Conservation (phyloP, 176 grass and related monocot genomes). For the Cocos nucifera region DNA sequence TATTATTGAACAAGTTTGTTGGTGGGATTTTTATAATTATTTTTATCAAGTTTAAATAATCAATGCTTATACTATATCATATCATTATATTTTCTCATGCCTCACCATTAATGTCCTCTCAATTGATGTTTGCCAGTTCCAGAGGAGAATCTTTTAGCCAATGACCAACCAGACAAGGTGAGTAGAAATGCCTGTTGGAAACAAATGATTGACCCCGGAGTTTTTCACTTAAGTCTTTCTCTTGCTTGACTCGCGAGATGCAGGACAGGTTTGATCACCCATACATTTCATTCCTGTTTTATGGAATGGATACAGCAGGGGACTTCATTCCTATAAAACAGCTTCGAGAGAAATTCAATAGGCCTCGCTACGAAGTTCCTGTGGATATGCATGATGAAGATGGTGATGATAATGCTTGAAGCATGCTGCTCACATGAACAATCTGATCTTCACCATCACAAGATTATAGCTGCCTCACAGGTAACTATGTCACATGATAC, state of each 20-base stretch:
- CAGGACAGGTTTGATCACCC: slow-evolving; percentile 85
- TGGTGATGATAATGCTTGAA: background rate
- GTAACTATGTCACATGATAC: too few relatives aligned
- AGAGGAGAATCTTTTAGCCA: slow-evolving; percentile 77
- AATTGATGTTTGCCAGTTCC: slow-evolving; percentile 40
- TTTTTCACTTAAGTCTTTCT: slow-evolving; percentile 7
- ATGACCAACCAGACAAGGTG: slow-evolving; percentile 53
- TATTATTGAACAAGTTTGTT: background rate
- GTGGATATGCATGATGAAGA: slow-evolving; percentile 37
- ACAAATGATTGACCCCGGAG: background rate
- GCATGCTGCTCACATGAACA: slow-evolving; percentile 12
- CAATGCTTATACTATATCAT: too few relatives aligned
- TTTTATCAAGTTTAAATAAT: too few relatives aligned
- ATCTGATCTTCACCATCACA: slow-evolving; percentile 2
- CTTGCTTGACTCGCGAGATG: slow-evolving; percentile 1
- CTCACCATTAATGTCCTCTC: too few relatives aligned
- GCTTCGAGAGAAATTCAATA: slow-evolving; percentile 81
- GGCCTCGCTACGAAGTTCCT: slow-evolving; percentile 63
- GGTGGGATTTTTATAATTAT: too few relatives aligned
- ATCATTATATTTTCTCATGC: too few relatives aligned
- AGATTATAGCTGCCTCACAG: too few relatives aligned
- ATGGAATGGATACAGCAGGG: slow-evolving; percentile 55
- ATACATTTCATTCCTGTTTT: slow-evolving; percentile 83
- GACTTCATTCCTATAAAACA: slow-evolving; percentile 93
- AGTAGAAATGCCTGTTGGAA: background rate